Base-by-base conservation (phyloP, 2,329 filamentous ascomycete species). In the Parastagonospora avenae region DNA sequence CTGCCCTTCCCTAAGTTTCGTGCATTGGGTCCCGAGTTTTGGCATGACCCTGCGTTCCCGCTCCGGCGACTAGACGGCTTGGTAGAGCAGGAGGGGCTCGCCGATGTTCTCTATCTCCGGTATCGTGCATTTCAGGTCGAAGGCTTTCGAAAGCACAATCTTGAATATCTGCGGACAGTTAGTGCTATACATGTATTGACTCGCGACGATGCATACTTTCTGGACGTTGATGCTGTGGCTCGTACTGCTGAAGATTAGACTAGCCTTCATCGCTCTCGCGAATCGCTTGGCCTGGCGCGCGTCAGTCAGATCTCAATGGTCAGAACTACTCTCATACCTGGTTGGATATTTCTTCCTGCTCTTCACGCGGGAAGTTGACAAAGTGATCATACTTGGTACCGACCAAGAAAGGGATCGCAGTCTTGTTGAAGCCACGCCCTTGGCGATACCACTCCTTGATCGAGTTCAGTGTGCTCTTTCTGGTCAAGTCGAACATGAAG, bases 371-470 rank as follows among this genome's bases (percentile, higher is more conserved):
- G 69, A 99, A 97, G 77, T 97, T 99, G 76, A 99, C 93, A 78
- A 99, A 99, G 72, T 97, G 94, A 69, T 99, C 94, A 74, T 97
- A 99, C 76, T 99, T 99, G 31, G 94, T 99, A 53, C 94, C 94
- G 14, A 99, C 91, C 19, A 99, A 77, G 69, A 99, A 96, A 0
- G 94, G 94, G 62, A 99, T 99, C n/a, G 94, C 94, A 11, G 94
- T 99, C 82, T 99, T 99, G 82, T 99, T 99, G 82, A 99, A 99
- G 19, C 94, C 94, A 59, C 94, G 85, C 41, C 94, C 94, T 77
- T 99, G 94, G 48, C 94, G 85, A 73, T 99, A 99, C 94, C 94
- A 99, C 74, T 99, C 94, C 80, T 99, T 99, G 81, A 99, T 97
- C 68, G 91, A 96, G 79, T 99, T 99, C 63, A 99, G 81, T 0